Conservation (phyloP, 2,329 filamentous ascomycete species). For the Aspergillus proliferans region DNA sequence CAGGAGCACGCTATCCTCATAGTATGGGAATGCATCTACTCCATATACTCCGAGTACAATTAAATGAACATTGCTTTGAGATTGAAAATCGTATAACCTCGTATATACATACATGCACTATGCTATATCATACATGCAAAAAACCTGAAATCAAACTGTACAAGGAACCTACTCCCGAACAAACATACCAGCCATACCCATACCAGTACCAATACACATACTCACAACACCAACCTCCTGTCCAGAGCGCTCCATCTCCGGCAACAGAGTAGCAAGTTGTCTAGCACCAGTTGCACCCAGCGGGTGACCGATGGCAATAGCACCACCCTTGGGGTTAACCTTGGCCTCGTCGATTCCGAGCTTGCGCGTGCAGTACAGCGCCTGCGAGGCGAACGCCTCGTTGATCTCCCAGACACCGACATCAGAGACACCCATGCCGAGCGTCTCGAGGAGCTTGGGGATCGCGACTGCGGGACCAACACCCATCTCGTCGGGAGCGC, state of each 20-base stretch:
- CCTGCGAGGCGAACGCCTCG: constrained; percentile 97
- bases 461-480: constrained; percentile 60
- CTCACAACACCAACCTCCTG: constrained; percentile 88
- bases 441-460: constrained; percentile 75
- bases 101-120: constrained; percentile 16
- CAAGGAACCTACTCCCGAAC: constrained; percentile 57
- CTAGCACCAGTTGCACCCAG: constrained; percentile 85
- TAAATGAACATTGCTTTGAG: constrained; percentile 6
- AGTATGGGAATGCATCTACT: constrained; percentile 1
- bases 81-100: not conserved
- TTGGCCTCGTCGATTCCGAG: constrained; percentile 55
- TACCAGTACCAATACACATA: constrained; percentile 72
- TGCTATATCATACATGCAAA: too few species aligned
- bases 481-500: constrained; percentile 93
- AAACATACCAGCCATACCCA: constrained; percentile 61
- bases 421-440: constrained; percentile 70
- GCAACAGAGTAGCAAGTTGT: constrained; percentile 85
- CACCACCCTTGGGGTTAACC: constrained; percentile 91
- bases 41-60: constrained; percentile 19
- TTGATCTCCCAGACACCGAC: constrained; percentile 91
- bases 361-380: constrained; percentile 82
- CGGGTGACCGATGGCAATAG: constrained; percentile 87
- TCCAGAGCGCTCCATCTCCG: constrained; percentile 73
- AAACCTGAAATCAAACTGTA: constrained; percentile 8
- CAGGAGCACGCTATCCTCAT: too few species aligned